Conservation (phyloP, 179 eudicot genomes). For the Beta lomatogona region DNA sequence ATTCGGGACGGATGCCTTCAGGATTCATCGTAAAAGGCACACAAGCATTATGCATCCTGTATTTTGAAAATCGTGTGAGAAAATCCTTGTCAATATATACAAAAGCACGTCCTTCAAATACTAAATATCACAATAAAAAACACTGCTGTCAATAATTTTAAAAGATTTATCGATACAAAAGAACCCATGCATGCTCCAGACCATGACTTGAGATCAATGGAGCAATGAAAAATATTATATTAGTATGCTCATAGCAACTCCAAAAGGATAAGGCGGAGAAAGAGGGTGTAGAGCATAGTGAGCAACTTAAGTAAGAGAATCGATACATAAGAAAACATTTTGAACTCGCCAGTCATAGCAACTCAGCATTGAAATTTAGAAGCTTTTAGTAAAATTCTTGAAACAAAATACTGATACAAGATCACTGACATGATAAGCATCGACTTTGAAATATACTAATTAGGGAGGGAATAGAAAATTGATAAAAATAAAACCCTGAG, state of each 20-base stretch:
- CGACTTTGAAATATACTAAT: neutral
- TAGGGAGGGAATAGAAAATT: neutral
- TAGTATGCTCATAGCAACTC: neutral
- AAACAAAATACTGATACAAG: neutral
- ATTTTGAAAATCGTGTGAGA: slow-evolving; percentile 33
- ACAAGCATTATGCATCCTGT: slow-evolving; percentile 43
- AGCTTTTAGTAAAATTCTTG: neutral
- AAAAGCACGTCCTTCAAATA: neutral
- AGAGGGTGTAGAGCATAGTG: neutral
- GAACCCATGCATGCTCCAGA: neutral
- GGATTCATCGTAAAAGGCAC: slow-evolving; percentile 35
- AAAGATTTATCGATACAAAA: neutral
- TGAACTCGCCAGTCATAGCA: neutral
- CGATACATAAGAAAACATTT: neutral
- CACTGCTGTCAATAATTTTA: neutral
- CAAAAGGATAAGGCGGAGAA: neutral
- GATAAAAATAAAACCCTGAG: neutral
- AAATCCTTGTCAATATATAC: slow-evolving; percentile 15
- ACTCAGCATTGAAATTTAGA: neutral
- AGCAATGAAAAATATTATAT: slow-evolving; percentile 2
- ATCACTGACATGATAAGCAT: neutral
- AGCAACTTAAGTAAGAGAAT: neutral
- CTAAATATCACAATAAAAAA: neutral
- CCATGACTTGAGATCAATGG: neutral
- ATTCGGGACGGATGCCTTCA: slow-evolving; percentile 48